These are phyloP conservation scores for Citeromyces matritensis DNA, from an alignment of 805 yeast genomes.

Conservation along the genomic window DNA sequence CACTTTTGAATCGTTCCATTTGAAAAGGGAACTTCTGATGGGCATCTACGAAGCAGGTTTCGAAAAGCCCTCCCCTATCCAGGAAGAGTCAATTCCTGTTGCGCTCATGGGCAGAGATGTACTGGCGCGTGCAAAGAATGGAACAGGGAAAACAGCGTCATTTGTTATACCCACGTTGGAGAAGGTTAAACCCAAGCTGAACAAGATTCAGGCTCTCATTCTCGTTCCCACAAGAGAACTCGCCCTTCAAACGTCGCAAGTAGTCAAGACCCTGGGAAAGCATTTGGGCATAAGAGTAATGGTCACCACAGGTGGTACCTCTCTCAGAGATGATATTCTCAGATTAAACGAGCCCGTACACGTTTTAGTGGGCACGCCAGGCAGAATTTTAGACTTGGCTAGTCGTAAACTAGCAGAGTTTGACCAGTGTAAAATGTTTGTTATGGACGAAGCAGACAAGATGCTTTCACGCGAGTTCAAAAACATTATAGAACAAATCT, in stretches of 20 bases:
- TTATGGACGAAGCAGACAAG: slow-evolving; percentile 99
- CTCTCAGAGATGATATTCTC: slow-evolving; percentile 83
- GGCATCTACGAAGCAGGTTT: slow-evolving; percentile 98
- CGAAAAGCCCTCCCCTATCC: slow-evolving; percentile 96
- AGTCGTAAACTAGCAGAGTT: slow-evolving; percentile 78
- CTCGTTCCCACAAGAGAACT: slow-evolving; percentile 96
- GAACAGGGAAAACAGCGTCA: slow-evolving; percentile 98
- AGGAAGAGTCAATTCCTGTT: slow-evolving; percentile 92
- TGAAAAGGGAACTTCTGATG: slow-evolving; percentile 90
- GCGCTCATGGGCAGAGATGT: slow-evolving; percentile 93
- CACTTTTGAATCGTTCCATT: slow-evolving; percentile 80
- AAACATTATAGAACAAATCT: slow-evolving; percentile 72
- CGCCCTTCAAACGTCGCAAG: slow-evolving; percentile 95
- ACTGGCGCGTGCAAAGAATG: slow-evolving; percentile 94
- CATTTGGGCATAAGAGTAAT: slow-evolving; percentile 86
- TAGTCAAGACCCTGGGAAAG: slow-evolving; percentile 88
- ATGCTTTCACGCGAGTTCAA: slow-evolving; percentile 87
- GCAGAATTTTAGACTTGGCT: slow-evolving; percentile 91
- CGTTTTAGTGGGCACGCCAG: slow-evolving; percentile 93
- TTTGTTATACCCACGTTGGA: slow-evolving; percentile 90
- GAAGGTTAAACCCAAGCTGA: slow-evolving; percentile 68
- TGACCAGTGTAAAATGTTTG: slow-evolving; percentile 71
- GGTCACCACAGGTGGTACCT: slow-evolving; percentile 98
- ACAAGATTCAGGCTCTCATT: slow-evolving; percentile 82
- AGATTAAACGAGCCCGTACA: slow-evolving; percentile 91